Base-by-base conservation (phyloP, 331 rosid species). In the Arachis monticola region DNA sequence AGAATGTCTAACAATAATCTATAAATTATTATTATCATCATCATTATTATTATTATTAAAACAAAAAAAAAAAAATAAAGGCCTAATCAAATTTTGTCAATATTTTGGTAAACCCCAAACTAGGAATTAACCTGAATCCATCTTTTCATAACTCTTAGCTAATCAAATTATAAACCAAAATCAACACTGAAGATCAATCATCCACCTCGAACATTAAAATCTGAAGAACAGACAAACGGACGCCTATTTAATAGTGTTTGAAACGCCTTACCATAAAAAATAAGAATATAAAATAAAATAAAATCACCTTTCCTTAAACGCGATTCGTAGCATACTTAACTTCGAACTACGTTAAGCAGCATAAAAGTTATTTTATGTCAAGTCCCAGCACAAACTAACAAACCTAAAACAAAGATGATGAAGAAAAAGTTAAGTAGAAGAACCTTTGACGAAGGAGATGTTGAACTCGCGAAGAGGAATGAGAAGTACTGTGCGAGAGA, bases 401-500 rank as follows among this genome's bases (percentile, higher is more conserved):
- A 47, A 38, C 11, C 2, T 46, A 4, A 2, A 22, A 53, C 8
- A 1, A 4, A 1, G 1, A 13, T 22, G 1, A 60, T 9, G 35
- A 64, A 17, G 22, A 0, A 48, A 66, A 35, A 76, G 12, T 11
- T 10, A 6, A 48, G 72, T 35, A 74, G 13, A 13, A 30, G 77
- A 68, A 95, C 99, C 99, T 85, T 70, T 78, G 77, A 95, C 88
- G 55, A 92, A 92, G 41, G 93, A 81, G 75, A 95, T 82, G 71
- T 92, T 83, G 89, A 95, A 89, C 42, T 95, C 97, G 5, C 92
- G 96, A 38, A 95, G 85, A 7, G 97, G 99, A 31, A 87, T 83
- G 72, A 95, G 83, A 75, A 95, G 85, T 3, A 95, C 99, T 1
- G 99, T 52, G 79, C 99, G 99, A 2, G 99, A 92, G 85, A 95